Evolutionary conservation across 2,329 filamentous ascomycete genomes (phyloP).

Genomic region (Stagonosporopsis cucurbitacearum): DNA sequence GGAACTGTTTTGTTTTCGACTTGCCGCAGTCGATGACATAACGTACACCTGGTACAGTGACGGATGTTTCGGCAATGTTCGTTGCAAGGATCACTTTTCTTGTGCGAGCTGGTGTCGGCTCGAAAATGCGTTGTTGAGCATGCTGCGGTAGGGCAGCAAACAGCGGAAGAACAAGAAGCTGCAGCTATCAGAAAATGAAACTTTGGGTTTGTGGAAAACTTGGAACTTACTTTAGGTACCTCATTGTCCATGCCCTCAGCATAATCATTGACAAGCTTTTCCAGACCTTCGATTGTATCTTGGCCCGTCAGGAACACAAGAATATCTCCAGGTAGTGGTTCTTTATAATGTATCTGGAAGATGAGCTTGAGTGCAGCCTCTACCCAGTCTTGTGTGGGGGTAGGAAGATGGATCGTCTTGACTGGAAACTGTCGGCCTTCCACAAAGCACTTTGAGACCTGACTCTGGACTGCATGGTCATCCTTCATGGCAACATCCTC

Average conservation of each 20-base stretch:
- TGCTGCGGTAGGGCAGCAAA: conserved; percentile 89
- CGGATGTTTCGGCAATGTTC: conserved; percentile 98
- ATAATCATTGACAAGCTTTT: conserved; percentile 82
- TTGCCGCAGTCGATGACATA: conserved; percentile 94
- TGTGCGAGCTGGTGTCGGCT: conserved; percentile 73
- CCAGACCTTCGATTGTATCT: conserved; percentile 85
- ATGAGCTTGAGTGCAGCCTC: conserved; percentile 82
- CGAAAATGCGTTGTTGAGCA: conserved; percentile 85
- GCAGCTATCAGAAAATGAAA: conserved; percentile 19
- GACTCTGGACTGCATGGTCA: background rate
- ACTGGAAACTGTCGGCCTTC: conserved; percentile 90
- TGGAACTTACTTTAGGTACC: conserved; percentile 68
- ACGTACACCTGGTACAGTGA: conserved; percentile 91
- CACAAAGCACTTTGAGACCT: conserved; percentile 66
- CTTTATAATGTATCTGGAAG: conserved; percentile 83
- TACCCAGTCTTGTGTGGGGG: conserved; percentile 79
- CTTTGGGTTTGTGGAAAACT: background rate
- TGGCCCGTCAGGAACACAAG: conserved; percentile 92
- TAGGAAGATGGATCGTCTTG: conserved; percentile 74
- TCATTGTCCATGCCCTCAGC: conserved; percentile 73
- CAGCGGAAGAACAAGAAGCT: conserved; percentile 74
- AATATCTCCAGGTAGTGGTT: conserved; percentile 92
- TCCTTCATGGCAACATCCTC: background rate
- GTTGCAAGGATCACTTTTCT: conserved; percentile 91
- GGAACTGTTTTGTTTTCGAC: conserved; percentile 91